A percentile compares a stretch with the other conserved stretches of the same genome.
These are phyloP conservation scores for Pseudocohnilembus persalinus DNA, from an alignment of 169 alveolate species.

Conservation along the genomic window DNA sequence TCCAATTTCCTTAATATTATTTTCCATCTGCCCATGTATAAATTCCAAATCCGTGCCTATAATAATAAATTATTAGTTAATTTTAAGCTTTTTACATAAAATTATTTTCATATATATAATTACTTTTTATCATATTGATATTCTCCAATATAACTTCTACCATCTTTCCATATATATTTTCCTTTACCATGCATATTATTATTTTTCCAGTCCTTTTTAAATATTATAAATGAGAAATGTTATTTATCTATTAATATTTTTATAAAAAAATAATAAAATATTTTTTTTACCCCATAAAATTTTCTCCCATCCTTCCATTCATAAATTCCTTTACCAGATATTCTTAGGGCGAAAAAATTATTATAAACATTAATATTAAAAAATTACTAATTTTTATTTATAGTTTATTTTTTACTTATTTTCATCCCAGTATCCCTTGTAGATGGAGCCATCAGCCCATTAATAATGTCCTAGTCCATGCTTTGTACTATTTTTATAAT, in stretches of 20 bases:
- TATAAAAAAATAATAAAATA: no score
- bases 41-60: constrained; percentile 66
- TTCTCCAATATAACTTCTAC: constrained; percentile 88
- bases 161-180: constrained; percentile 71
- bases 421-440: constrained; percentile 74
- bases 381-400: not conserved
- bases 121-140: constrained; percentile 64
- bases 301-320: constrained; percentile 62
- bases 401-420: constrained; percentile 23
- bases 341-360: constrained; percentile 24
- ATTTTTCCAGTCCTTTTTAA: constrained; percentile 43
- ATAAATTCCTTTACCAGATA: constrained; percentile 50
- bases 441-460: constrained; percentile 75
- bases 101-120: no score
- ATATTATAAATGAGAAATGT: not conserved
- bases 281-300: constrained; percentile 72
- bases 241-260: no score
- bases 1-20: constrained; percentile 23
- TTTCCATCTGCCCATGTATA: constrained; percentile 62
- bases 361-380: not conserved
- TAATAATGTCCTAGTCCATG: constrained; percentile 69
- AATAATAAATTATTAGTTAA: no score
- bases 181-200: constrained; percentile 73
- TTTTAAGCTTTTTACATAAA: no score
- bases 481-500: constrained; percentile 68